Conservation (phyloP, 2,329 filamentous ascomycete genomes). For the Periconia digitata region DNA sequence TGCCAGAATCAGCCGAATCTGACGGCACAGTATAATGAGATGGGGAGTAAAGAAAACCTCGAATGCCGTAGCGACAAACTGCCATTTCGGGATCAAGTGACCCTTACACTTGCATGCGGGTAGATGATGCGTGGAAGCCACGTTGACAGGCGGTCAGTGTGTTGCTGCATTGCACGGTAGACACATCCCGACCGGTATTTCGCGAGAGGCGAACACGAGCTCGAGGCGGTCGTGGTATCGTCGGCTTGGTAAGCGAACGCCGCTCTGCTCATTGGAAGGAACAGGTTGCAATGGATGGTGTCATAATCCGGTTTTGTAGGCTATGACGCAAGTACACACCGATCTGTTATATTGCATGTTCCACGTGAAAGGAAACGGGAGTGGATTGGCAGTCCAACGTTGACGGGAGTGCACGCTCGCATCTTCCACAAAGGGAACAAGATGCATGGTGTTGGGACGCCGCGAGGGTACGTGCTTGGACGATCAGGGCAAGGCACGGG, state of each 20-base stretch:
- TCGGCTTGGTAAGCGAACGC: background rate
- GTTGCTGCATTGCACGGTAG: background rate
- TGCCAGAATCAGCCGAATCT: too few species aligned
- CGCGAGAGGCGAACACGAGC: background rate
- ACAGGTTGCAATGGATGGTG: background rate
- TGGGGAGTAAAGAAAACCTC: too few species aligned
- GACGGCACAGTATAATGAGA: too few species aligned
- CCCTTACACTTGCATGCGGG: background rate
- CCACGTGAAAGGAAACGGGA: background rate
- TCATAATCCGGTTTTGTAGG: background rate
- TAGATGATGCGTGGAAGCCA: background rate
- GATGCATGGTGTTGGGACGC: background rate
- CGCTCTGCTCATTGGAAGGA: too few species aligned
- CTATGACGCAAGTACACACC: too few species aligned
- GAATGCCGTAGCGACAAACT: background rate
- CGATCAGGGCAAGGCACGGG: background rate
- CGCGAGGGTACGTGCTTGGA: background rate
- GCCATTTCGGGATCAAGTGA: background rate
- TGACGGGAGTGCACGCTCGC: background rate
- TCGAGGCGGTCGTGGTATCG: background rate
- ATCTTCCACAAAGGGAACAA: background rate
- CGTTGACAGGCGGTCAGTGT: background rate
- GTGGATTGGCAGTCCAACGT: too few species aligned
- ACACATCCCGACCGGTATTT: too few species aligned
- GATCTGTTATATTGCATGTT: too few species aligned